These are phyloP conservation scores for Aspergillus neoniger DNA, from an alignment of 2,329 filamentous ascomycete species.

Conservation along the genomic window DNA sequence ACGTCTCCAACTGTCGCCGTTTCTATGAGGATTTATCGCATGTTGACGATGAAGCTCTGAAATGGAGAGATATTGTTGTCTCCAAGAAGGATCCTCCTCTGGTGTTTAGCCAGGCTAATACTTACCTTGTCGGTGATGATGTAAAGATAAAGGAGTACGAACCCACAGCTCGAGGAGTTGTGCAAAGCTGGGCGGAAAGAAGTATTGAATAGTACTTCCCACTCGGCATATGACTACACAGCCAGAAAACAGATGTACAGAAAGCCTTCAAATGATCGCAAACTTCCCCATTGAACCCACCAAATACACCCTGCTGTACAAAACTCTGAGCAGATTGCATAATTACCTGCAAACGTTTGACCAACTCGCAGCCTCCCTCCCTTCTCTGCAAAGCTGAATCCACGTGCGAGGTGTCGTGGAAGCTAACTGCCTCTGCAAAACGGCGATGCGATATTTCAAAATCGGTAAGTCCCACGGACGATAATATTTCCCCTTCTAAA, in stretches of 20 bases:
- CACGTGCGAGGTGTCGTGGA: too few species aligned
- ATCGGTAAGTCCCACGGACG: too few species aligned
- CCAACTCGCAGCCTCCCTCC: background rate
- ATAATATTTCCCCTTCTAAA: too few species aligned
- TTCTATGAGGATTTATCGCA: conserved; percentile 61
- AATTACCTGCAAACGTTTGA: conserved; percentile 6
- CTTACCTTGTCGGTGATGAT: conserved; percentile 44
- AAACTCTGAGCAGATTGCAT: background rate
- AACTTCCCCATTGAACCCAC: background rate
- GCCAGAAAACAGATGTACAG: background rate
- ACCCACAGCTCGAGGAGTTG: conserved; percentile 56
- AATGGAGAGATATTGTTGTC: conserved; percentile 59
- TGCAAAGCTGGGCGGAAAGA: conserved; percentile 55
- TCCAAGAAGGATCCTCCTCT: conserved; percentile 54
- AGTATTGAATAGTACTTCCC: conserved; percentile 16
- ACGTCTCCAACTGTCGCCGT: conserved; percentile 53
- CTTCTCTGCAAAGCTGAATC: too few species aligned
- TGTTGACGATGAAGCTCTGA: conserved; percentile 56
- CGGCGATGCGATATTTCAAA: too few species aligned
- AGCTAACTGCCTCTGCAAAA: too few species aligned
- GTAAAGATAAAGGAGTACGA: conserved; percentile 61
- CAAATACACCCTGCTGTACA: background rate
- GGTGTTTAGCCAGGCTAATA: conserved; percentile 67
- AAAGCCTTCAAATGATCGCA: background rate
- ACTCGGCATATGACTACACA: background rate